A percentile compares a stretch with the other conserved stretches of the same genome.
phyloP scores from a whole-genome alignment of 2,329 filamentous ascomycete genomes.

The Cytospora schulzeri region DNA sequence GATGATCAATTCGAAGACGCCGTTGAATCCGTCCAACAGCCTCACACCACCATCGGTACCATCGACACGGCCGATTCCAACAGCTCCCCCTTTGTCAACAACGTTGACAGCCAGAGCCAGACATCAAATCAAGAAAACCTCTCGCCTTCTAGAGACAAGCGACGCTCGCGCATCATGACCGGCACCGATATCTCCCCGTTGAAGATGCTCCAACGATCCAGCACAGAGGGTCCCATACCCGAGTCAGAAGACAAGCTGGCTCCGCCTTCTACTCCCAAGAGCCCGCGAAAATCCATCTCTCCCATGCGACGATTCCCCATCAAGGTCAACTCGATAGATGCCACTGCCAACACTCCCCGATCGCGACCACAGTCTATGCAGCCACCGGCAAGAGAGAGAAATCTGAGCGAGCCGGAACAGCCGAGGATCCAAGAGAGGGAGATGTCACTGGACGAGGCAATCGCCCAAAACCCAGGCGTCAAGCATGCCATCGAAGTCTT shows the following conservation, averaged over 20 bases:
- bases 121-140: slow-evolving; percentile 48
- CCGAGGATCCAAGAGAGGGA: slow-evolving; percentile 39
- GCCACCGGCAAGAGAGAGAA: slow-evolving; percentile 24
- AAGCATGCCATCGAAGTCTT: slow-evolving; percentile 64
- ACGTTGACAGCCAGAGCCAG: slow-evolving; percentile 38
- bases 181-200: slow-evolving; percentile 60
- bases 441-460: slow-evolving; percentile 54
- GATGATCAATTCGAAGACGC: slow-evolving; percentile 22
- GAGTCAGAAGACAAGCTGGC: slow-evolving; percentile 36
- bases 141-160: slow-evolving; percentile 49
- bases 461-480: slow-evolving; percentile 58
- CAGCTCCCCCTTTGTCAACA: slow-evolving; percentile 38
- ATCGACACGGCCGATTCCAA: slow-evolving; percentile 31
- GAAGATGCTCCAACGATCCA: slow-evolving; percentile 51
- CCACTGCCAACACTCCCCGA: slow-evolving; percentile 13
- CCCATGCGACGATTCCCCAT: slow-evolving; percentile 65
- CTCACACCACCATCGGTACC: slow-evolving; percentile 21
- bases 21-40: slow-evolving; percentile 25
- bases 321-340: slow-evolving; percentile 48
- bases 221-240: slow-evolving; percentile 33
- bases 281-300: slow-evolving; percentile 48
- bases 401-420: slow-evolving; percentile 23
- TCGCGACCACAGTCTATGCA: slow-evolving; percentile 26
- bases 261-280: slow-evolving; percentile 39
- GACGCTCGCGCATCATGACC: slow-evolving; percentile 58